These are phyloP conservation scores for Carex pumila DNA, from an alignment of 176 grass and related monocot genomes.

Conservation along the genomic window DNA sequence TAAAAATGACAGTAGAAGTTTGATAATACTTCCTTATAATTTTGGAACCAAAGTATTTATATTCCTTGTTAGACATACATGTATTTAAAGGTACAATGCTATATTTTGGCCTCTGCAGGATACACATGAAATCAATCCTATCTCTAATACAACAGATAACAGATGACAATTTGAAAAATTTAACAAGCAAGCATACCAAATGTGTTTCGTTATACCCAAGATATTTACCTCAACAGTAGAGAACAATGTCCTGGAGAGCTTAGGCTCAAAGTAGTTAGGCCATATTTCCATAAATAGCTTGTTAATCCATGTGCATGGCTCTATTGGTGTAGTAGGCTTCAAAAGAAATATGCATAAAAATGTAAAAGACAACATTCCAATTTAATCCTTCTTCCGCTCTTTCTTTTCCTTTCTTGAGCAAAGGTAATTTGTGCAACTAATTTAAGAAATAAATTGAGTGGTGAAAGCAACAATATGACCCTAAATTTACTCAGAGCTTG, in stretches of 20 bases:
- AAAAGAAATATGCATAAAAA: conserved; percentile 19
- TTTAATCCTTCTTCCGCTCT: background rate
- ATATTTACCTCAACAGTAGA: conserved; percentile 83
- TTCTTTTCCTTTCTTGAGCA: background rate
- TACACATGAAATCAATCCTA: background rate
- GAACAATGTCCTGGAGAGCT: conserved; percentile 55
- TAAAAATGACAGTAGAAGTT: conserved; percentile 8
- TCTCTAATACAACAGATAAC: background rate
- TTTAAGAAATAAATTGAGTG: background rate
- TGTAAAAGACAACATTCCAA: conserved; percentile 1
- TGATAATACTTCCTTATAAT: background rate
- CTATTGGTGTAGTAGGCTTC: conserved; percentile 71
- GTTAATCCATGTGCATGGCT: conserved; percentile 86
- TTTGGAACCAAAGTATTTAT: background rate
- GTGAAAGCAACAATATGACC: background rate
- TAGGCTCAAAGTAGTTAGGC: conserved; percentile 97
- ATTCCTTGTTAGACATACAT: background rate
- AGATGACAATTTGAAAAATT: background rate
- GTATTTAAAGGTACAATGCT: background rate
- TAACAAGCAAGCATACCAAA: background rate
- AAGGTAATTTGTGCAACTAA: background rate
- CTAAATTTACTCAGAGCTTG: background rate
- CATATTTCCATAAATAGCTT: conserved; percentile 84
- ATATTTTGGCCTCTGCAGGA: background rate
- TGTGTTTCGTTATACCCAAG: background rate